Conservation (phyloP, 2,329 filamentous ascomycete species). For the Leptographium wingfieldii region DNA sequence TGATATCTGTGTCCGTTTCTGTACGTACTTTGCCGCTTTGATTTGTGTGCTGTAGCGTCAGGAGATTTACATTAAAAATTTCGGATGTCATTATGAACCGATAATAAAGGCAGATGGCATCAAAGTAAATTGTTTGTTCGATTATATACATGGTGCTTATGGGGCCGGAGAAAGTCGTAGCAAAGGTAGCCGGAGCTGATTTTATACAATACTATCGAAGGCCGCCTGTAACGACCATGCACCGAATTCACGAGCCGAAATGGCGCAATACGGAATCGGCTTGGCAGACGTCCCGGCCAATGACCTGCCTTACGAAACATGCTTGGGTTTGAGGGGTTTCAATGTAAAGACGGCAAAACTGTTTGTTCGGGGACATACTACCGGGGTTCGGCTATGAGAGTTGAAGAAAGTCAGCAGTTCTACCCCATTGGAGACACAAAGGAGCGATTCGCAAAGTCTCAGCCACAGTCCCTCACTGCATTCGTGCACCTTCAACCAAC, state of each 20-base stretch:
- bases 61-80: background rate
- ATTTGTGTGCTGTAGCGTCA: background rate
- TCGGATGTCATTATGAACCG: background rate
- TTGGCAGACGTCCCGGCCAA: background rate
- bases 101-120: background rate
- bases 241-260: background rate
- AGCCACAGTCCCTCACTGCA: background rate
- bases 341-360: background rate
- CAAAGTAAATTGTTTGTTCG: background rate
- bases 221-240: background rate
- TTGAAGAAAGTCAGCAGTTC: background rate
- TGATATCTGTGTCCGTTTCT: constrained; percentile 1
- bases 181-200: background rate
- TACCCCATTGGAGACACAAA: background rate
- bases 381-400: constrained; percentile 2
- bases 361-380: constrained; percentile 5
- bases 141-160: background rate
- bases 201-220: background rate
- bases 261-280: background rate
- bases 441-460: background rate
- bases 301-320: background rate
- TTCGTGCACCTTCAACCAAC: too few species aligned
- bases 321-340: background rate
- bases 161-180: background rate
- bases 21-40: background rate